Evolutionary conservation across 371 early-diverging fungal genomes (phyloP).

Genomic region (Syncephalis fuscata): DNA sequence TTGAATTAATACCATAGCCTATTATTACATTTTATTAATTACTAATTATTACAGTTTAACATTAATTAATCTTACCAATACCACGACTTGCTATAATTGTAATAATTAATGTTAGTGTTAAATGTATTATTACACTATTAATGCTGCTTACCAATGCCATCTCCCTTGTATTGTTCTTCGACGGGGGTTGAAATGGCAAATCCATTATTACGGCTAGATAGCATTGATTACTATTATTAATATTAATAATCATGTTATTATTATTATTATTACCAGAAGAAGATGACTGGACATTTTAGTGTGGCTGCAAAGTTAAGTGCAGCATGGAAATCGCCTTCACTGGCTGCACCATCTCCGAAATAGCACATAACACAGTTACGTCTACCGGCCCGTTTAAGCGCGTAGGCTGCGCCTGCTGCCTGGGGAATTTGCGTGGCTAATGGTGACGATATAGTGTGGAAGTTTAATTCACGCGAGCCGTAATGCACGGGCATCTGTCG

Average conservation of each 20-base stretch:
- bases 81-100: slow-evolving; percentile 4
- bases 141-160: slow-evolving; percentile 61
- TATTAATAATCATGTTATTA: neutral
- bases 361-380: slow-evolving; percentile 75
- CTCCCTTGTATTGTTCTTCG: slow-evolving; percentile 89
- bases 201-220: slow-evolving; percentile 84
- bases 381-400: slow-evolving; percentile 62
- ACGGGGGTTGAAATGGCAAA: slow-evolving; percentile 96
- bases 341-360: slow-evolving; percentile 97
- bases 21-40: slow-evolving; percentile 9
- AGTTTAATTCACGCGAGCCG: slow-evolving; percentile 64
- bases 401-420: slow-evolving; percentile 96
- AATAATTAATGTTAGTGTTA: neutral
- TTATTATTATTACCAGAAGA: slow-evolving; percentile 59
- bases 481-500: slow-evolving; percentile 98
- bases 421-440: slow-evolving; percentile 96
- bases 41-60: slow-evolving; percentile 29
- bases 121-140: neutral
- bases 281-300: slow-evolving; percentile 76
- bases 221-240: neutral
- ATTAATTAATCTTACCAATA: neutral
- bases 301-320: slow-evolving; percentile 95
- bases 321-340: slow-evolving; percentile 96
- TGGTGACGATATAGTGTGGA: slow-evolving; percentile 95
- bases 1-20: slow-evolving; percentile 95